A percentile compares a stretch with the other conserved stretches of the same genome.
These are phyloP conservation scores for Naganishia liquefaciens DNA, from an alignment of 1,284 basidiomycete species.

Conservation along the genomic window DNA sequence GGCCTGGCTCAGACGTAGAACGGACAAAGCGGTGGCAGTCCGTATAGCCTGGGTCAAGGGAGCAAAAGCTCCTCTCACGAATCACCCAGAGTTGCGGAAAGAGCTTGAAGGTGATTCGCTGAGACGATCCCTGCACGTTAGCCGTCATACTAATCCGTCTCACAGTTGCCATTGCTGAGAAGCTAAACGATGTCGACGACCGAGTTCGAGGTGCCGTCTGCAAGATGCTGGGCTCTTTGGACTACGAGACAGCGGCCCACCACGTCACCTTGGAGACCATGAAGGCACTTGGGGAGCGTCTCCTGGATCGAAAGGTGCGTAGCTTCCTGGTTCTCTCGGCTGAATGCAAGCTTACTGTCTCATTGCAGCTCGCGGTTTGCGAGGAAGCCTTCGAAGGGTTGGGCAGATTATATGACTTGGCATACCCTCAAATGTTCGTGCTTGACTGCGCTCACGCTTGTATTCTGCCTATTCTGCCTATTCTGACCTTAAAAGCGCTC, in stretches of 20 bases:
- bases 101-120: conserved; percentile 66
- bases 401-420: conserved; percentile 76
- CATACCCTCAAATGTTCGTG: conserved; percentile 83
- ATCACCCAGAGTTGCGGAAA: conserved; percentile 68
- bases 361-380: conserved; percentile 68
- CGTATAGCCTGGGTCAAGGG: conserved; percentile 78
- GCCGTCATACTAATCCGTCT: conserved; percentile 27
- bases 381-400: conserved; percentile 74
- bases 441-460: not conserved
- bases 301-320: conserved; percentile 80
- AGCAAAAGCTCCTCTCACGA: conserved; percentile 63
- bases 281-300: conserved; percentile 67
- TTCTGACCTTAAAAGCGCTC: not conserved
- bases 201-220: conserved; percentile 83
- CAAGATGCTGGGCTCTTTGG: conserved; percentile 75
- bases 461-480: conserved; percentile 27
- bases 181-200: conserved; percentile 85
- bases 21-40: conserved; percentile 72
- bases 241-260: conserved; percentile 87
- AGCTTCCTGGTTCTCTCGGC: not conserved
- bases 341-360: not conserved
- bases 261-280: conserved; percentile 71
- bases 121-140: not conserved
- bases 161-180: conserved; percentile 65
- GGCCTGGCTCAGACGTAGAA: conserved; percentile 76